phyloP scores from a whole-genome alignment of 2,329 filamentous ascomycete species.

The Ophiostoma quercus region DNA sequence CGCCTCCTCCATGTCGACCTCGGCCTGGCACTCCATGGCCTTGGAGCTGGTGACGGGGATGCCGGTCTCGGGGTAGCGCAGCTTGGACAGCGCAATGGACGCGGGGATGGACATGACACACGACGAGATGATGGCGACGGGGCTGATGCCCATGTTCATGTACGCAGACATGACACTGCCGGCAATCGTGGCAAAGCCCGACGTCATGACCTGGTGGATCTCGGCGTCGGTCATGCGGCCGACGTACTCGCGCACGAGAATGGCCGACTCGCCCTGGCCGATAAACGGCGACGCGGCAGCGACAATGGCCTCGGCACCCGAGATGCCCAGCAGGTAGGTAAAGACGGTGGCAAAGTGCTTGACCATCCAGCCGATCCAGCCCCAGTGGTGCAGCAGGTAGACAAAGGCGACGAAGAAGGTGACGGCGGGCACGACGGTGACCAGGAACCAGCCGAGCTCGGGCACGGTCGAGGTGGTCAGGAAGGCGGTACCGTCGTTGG shows the following conservation, averaged over 20 bases:
- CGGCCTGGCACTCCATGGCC: conserved; percentile 38
- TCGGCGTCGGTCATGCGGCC: conserved; percentile 80
- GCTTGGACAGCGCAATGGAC: conserved; percentile 80
- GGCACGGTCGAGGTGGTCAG: conserved; percentile 49
- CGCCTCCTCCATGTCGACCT: conserved; percentile 14
- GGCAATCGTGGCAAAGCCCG: conserved; percentile 86
- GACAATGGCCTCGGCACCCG: conserved; percentile 88
- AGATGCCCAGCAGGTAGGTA: conserved; percentile 83
- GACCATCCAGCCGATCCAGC: conserved; percentile 83
- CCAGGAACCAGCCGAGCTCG: conserved; percentile 61
- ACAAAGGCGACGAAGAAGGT: conserved; percentile 96
- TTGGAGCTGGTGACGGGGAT: conserved; percentile 75
- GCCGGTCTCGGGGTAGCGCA: conserved; percentile 83
- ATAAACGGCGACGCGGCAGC: conserved; percentile 91
- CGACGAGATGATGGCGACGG: conserved; percentile 79
- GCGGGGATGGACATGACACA: conserved; percentile 96
- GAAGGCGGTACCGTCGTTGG: conserved; percentile 67
- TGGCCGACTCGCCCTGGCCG: conserved; percentile 87
- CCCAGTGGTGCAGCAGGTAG: conserved; percentile 75
- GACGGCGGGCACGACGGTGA: conserved; percentile 78
- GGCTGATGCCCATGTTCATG: conserved; percentile 74
- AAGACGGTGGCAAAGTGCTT: conserved; percentile 83
- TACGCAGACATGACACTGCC: conserved; percentile 83
- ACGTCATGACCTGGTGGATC: conserved; percentile 88
- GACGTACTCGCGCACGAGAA: conserved; percentile 85